Evolutionary conservation across 805 yeast species (phyloP).

Genomic region (Hanseniaspora singularis): DNA sequence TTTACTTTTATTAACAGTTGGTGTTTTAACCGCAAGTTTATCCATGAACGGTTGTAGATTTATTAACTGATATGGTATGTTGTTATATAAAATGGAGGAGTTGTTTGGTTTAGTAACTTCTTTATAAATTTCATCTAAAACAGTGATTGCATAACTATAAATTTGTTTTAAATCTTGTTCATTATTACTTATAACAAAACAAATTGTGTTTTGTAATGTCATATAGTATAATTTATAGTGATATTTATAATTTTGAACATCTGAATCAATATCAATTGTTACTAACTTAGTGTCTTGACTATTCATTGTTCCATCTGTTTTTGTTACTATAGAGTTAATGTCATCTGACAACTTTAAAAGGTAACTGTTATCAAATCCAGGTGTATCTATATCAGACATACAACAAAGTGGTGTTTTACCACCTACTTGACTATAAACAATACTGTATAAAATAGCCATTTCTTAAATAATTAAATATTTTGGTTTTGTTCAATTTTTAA

Average conservation of each 20-base stretch:
- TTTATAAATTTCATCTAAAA: conserved; percentile 10
- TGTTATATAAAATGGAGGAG: conserved; percentile 10
- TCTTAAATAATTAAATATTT: neutral
- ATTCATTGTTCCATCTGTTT: conserved; percentile 9
- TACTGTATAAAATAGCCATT: conserved; percentile 12
- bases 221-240: conserved; percentile 13
- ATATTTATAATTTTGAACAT: conserved; percentile 13
- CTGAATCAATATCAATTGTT: conserved; percentile 13
- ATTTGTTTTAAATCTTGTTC: conserved; percentile 11
- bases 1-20: conserved; percentile 6
- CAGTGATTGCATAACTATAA: conserved; percentile 10
- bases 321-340: conserved; percentile 6
- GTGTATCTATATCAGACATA: conserved; percentile 13
- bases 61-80: conserved; percentile 9
- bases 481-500: neutral
- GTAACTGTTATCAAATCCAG: conserved; percentile 13
- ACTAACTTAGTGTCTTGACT: conserved; percentile 12
- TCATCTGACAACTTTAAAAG: conserved; percentile 4
- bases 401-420: conserved; percentile 10
- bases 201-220: conserved; percentile 10
- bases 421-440: conserved; percentile 13
- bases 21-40: conserved; percentile 13
- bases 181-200: conserved; percentile 7
- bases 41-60: conserved; percentile 14
- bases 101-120: neutral